Evolutionary conservation across 2,329 filamentous ascomycete genomes (phyloP).

Genomic region (Plenodomus biglobosus): DNA sequence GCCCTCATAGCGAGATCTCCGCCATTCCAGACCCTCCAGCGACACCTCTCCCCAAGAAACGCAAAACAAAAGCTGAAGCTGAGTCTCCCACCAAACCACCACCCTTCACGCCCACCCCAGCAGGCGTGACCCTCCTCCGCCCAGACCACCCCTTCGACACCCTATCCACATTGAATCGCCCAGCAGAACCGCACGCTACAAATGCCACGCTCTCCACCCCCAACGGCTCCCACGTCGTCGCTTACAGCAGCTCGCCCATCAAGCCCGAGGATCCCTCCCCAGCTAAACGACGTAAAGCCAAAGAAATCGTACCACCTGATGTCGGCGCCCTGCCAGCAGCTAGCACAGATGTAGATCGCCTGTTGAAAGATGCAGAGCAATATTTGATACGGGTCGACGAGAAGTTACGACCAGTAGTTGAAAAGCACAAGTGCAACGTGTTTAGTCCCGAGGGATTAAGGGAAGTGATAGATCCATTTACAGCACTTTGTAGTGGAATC

Average conservation of each 20-base stretch:
- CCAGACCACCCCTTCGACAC: conserved; percentile 29
- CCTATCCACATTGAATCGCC: conserved; percentile 45
- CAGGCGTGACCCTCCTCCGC: conserved; percentile 40
- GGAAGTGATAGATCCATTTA: conserved; percentile 86
- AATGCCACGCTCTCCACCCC: conserved; percentile 74
- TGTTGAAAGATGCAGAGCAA: conserved; percentile 73
- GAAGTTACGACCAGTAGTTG: conserved; percentile 70
- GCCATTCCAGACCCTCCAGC: conserved; percentile 10
- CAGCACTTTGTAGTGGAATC: conserved; percentile 78
- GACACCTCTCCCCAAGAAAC: conserved; percentile 38
- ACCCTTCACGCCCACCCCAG: conserved; percentile 51
- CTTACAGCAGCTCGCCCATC: conserved; percentile 45
- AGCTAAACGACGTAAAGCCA: conserved; percentile 48
- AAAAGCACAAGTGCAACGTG: conserved; percentile 72
- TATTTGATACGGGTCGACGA: conserved; percentile 74
- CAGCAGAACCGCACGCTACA: conserved; percentile 64
- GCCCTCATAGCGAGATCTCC: neutral
- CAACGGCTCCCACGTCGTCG: conserved; percentile 64
- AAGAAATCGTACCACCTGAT: conserved; percentile 42
- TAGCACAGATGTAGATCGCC: conserved; percentile 65
- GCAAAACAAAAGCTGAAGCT: conserved; percentile 15
- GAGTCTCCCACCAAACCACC: conserved; percentile 23
- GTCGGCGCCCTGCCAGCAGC: conserved; percentile 34
- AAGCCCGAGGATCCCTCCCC: conserved; percentile 32
- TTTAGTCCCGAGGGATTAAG: conserved; percentile 82